These are phyloP conservation scores for Fragilariopsis cylindrus DNA, from an alignment of 108 stramenopile species.

Conservation along the genomic window DNA sequence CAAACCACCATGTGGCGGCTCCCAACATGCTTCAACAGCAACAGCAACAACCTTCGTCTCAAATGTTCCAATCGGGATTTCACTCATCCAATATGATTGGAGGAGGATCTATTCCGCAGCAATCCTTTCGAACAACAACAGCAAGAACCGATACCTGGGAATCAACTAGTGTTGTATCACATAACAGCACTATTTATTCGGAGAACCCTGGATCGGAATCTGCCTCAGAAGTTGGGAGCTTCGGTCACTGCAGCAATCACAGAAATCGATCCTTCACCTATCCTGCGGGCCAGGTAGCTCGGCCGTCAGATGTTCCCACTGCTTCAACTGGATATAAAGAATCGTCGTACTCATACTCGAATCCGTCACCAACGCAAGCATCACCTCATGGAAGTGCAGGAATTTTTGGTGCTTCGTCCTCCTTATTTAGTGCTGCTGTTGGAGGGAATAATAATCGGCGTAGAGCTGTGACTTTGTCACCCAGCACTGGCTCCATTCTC, in stretches of 20 bases:
- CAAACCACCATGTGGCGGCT: neutral
- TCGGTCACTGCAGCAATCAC: conserved; percentile 1
- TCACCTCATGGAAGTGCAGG: conserved; percentile 14
- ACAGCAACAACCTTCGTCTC: neutral
- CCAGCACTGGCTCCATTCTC: conserved; percentile 36
- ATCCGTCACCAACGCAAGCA: conserved; percentile 17
- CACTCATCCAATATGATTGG: neutral
- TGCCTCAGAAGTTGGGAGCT: conserved; percentile 16
- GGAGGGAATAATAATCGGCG: conserved; percentile 47
- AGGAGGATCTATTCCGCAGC: neutral
- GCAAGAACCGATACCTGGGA: conserved; percentile 52
- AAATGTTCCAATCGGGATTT: conserved; percentile 11
- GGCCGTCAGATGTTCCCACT: neutral
- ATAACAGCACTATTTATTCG: conserved; percentile 46
- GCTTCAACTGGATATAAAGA: neutral
- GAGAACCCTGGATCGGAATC: conserved; percentile 59
- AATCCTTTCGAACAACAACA: conserved; percentile 20
- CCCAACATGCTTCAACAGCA: neutral
- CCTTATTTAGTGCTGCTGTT: conserved; percentile 28
- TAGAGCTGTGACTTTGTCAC: conserved; percentile 64
- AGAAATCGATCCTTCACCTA: conserved; percentile 18
- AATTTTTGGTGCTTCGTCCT: conserved; percentile 8
- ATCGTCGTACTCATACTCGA: conserved; percentile 6
- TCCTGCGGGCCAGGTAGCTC: neutral
- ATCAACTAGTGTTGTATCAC: conserved; percentile 52